These are phyloP conservation scores for Bryoglossum gracile DNA, from an alignment of 495 filamentous ascomycete species.

Conservation along the genomic window DNA sequence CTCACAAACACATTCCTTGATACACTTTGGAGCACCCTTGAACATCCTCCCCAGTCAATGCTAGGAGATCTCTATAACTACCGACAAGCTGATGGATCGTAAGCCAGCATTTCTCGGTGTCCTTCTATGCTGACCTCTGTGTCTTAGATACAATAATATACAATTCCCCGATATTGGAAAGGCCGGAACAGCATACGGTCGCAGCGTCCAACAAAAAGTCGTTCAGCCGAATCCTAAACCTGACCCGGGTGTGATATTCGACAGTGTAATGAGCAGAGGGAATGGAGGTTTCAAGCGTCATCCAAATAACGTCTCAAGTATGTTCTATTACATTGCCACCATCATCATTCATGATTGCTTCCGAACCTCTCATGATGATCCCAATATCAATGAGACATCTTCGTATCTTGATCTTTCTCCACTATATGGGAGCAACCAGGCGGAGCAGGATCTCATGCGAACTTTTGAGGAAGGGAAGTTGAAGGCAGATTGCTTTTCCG, in stretches of 20 bases:
- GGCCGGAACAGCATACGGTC: constrained; percentile 59
- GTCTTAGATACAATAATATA: constrained; percentile 40
- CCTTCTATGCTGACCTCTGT: too few species aligned
- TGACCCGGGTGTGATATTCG: constrained; percentile 55
- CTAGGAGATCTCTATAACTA: constrained; percentile 49
- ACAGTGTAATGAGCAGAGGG: constrained; percentile 28
- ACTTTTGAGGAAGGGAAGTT: constrained; percentile 75
- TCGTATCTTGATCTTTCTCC: constrained; percentile 81
- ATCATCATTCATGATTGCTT: constrained; percentile 68
- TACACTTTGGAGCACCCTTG: constrained; percentile 58
- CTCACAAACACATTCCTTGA: constrained; percentile 65
- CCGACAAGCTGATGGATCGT: constrained; percentile 60
- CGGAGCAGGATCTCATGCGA: constrained; percentile 65
- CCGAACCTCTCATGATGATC: constrained; percentile 32
- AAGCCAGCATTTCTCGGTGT: too few species aligned
- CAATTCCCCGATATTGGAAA: constrained; percentile 57
- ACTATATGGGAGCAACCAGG: constrained; percentile 73
- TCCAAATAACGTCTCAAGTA: constrained; percentile 61
- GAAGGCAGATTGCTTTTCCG: constrained; percentile 73
- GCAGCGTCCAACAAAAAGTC: constrained; percentile 56
- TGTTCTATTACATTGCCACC: constrained; percentile 79
- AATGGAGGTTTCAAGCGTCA: background rate
- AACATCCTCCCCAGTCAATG: constrained; percentile 39
- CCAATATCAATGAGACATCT: constrained; percentile 60
- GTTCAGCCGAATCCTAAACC: constrained; percentile 47